These are phyloP conservation scores for Parafenestella ontariensis DNA, from an alignment of 2,329 filamentous ascomycete genomes.

Conservation along the genomic window DNA sequence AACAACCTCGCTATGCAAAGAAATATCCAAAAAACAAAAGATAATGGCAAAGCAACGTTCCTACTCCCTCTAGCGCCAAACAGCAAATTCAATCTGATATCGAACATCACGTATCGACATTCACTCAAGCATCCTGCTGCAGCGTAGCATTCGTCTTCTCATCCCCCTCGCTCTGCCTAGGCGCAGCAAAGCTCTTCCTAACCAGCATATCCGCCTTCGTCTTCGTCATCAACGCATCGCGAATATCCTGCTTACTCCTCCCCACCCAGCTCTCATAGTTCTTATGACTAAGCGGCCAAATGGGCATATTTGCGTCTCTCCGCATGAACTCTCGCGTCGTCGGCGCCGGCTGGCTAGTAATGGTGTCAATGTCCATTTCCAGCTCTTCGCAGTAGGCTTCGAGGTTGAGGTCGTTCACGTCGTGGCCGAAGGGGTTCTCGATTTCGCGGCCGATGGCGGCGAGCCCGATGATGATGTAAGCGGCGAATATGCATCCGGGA, in stretches of 20 bases:
- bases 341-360: slow-evolving; percentile 66
- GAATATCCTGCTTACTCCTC: slow-evolving; percentile 50
- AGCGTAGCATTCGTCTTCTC: slow-evolving; percentile 27
- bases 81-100: background rate
- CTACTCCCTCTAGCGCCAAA: background rate
- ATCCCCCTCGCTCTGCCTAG: slow-evolving; percentile 26
- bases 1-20: background rate
- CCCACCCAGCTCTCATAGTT: slow-evolving; percentile 49
- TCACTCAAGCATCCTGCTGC: slow-evolving; percentile 14
- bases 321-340: slow-evolving; percentile 60
- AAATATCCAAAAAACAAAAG: background rate
- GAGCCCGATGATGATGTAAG: slow-evolving; percentile 85
- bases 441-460: slow-evolving; percentile 79
- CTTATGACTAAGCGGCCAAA: slow-evolving; percentile 62
- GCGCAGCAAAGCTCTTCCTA: slow-evolving; percentile 36
- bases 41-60: background rate
- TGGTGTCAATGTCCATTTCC: slow-evolving; percentile 74
- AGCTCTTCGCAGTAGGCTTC: slow-evolving; percentile 80
- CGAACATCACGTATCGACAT: background rate
- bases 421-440: slow-evolving; percentile 83
- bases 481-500: slow-evolving; percentile 73
- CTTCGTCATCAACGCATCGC: slow-evolving; percentile 54
- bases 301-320: slow-evolving; percentile 58
- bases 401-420: slow-evolving; percentile 73
- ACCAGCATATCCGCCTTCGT: slow-evolving; percentile 46